Base-by-base conservation (phyloP, 257 asterid species). In the Solanum chmielewskii region DNA sequence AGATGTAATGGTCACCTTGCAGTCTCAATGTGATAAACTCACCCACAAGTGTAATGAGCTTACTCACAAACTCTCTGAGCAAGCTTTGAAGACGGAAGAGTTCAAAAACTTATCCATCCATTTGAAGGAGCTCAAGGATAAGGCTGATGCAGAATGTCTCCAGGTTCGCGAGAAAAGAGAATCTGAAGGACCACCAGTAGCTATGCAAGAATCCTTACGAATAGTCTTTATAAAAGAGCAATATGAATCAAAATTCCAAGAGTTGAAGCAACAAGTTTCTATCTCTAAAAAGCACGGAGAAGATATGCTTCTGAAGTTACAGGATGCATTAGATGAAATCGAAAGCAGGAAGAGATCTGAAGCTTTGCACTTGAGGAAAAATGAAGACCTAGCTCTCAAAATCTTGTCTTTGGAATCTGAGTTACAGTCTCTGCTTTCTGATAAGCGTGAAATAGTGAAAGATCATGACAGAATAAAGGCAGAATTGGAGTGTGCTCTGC, bases 141-240 rank as follows among this genome's bases (percentile, higher is more conserved):
- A 89, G 91, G 98, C 98, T 6, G 98, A 94, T 74, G 94, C 96
- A 73, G 99, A 95, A 89, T 91, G 90, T 86, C 88, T 85, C 73
- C 88, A 77, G 76, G 91, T 90, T 87, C 89, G 90, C 15, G 98
- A 93, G 78, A 94, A 90, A 88, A 88, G 92, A 93, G 99, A 93
- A 87, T 87, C 93, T 20, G 98, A 92, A 88, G 93, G 91, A 81
- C 92, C 90, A 23, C 87, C 97, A 23, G 89, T 86, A 87, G 90
- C 93, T 39, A 87, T 85, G 60, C 98, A 95, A 83, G 99, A 97
- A 86, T 94, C 99, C 18, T 89, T 97, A 91, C 91, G 99, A 77
- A 89, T 97, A 11, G 99, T 98, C 7, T 97, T 97, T 91, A 95
- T 97, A 42, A 96, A 97, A 88, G 99, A 97, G 84, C 99, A 95